Percentiles rank a stretch among this genome's conserved stretches.
phyloP scores from a whole-genome alignment of 257 asterid species.

The Solanum paucissectum region DNA sequence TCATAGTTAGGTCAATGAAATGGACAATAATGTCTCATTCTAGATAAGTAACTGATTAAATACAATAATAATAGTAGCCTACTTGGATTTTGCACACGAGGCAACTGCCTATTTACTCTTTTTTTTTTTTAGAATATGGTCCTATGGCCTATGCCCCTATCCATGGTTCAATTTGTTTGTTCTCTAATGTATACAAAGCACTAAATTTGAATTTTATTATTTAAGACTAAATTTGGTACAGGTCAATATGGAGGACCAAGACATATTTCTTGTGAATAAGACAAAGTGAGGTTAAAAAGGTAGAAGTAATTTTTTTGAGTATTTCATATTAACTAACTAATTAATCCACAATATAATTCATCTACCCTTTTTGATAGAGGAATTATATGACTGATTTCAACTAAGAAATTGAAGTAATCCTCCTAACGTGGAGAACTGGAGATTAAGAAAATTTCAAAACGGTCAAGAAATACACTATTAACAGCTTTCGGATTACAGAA shows the following conservation, averaged over 20 bases:
- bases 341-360: not conserved
- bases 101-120: slow-evolving; percentile 6
- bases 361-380: not conserved
- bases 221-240: not conserved
- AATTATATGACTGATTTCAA: not conserved
- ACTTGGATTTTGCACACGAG: not conserved
- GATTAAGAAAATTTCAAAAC: too few relatives aligned
- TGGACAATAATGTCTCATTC: not conserved
- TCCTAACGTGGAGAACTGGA: too few relatives aligned
- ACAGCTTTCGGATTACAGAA: too few relatives aligned
- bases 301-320: not conserved
- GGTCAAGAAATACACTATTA: too few relatives aligned
- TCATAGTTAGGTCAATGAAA: not conserved
- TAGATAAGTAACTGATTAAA: slow-evolving; percentile 11
- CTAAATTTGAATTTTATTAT: not conserved
- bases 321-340: not conserved
- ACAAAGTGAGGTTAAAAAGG: not conserved
- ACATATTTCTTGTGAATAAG: not conserved
- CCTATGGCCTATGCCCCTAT: not conserved
- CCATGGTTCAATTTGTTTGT: not conserved
- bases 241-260: not conserved
- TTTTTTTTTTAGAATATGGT: not conserved
- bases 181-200: not conserved
- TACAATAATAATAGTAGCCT: not conserved
- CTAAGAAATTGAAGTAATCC: not conserved